Evolutionary conservation across 192 early-diverging fungal genomes (phyloP).

Genomic region (Coemansia biformis): DNA sequence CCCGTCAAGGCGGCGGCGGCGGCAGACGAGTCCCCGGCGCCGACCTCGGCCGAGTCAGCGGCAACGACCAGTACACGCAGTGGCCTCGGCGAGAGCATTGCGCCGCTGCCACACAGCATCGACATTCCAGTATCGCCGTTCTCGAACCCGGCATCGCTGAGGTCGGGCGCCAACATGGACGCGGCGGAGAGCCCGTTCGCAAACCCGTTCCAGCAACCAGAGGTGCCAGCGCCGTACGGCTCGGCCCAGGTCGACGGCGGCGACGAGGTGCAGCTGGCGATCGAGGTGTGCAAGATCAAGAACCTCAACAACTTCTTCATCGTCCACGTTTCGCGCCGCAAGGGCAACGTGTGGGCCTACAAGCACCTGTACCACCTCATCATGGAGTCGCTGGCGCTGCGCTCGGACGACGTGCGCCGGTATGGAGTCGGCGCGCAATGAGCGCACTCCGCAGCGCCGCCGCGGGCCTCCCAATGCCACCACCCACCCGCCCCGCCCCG

Average conservation of each 20-base stretch:
- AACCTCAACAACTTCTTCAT: conserved; percentile 75
- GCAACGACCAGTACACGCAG: neutral
- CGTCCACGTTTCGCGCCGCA: conserved; percentile 66
- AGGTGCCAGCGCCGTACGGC: conserved; percentile 35
- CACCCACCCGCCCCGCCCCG: too few relatives aligned
- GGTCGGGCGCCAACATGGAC: too few relatives aligned
- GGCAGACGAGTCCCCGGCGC: neutral
- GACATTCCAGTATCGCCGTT: conserved; percentile 32
- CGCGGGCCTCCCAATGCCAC: too few relatives aligned
- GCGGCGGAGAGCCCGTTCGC: conserved; percentile 18
- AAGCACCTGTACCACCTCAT: conserved; percentile 68
- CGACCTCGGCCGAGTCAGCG: conserved; percentile 5
- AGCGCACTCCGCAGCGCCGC: too few relatives aligned
- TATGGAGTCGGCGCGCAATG: conserved; percentile 11
- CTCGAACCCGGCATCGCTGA: conserved; percentile 37
- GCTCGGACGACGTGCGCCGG: conserved; percentile 35
- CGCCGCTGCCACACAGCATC: conserved; percentile 13
- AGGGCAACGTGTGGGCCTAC: conserved; percentile 73
- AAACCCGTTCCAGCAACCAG: conserved; percentile 36
- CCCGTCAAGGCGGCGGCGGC: too few relatives aligned
- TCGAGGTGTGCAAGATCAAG: conserved; percentile 89
- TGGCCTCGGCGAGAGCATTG: conserved; percentile 1
- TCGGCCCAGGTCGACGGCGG: conserved; percentile 49
- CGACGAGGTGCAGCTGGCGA: conserved; percentile 80
- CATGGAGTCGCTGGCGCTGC: conserved; percentile 44